A percentile compares a stretch with the other conserved stretches of the same genome.
Evolutionary conservation across 208 protist genomes (phyloP).

Genomic region (Leishmania turanica): DNA sequence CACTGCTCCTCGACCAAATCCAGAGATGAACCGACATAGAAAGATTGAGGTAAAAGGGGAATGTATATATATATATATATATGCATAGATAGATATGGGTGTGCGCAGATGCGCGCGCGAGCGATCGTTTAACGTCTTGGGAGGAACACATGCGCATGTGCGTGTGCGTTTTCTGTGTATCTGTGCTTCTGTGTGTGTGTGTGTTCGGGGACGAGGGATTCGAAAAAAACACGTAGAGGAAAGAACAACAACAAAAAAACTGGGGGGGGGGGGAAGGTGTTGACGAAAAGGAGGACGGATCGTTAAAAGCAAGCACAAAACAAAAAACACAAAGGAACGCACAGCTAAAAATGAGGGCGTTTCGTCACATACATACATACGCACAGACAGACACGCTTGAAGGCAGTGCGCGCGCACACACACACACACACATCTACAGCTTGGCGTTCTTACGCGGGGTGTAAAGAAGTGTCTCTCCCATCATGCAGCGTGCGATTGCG

Average conservation of each 20-base stretch:
- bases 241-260: background rate
- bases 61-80: no score
- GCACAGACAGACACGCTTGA: background rate
- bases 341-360: background rate
- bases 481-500: conserved; percentile 45
- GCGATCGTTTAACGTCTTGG: background rate
- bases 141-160: background rate
- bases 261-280: no score
- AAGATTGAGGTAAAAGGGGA: background rate
- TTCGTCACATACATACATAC: background rate
- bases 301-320: background rate
- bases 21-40: background rate
- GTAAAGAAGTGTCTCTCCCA: conserved; percentile 52
- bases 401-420: background rate
- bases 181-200: background rate
- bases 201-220: background rate
- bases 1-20: background rate
- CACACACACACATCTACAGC: conserved; percentile 4
- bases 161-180: background rate
- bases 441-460: conserved; percentile 25
- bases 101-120: background rate
- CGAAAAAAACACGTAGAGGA: background rate
- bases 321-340: background rate
- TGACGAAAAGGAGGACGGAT: background rate
- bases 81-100: background rate